Percentiles rank a stretch among this genome's conserved stretches.
Evolutionary conservation across 2,329 filamentous ascomycete genomes (phyloP).

Genomic region (Zasmidium citrigriseum): DNA sequence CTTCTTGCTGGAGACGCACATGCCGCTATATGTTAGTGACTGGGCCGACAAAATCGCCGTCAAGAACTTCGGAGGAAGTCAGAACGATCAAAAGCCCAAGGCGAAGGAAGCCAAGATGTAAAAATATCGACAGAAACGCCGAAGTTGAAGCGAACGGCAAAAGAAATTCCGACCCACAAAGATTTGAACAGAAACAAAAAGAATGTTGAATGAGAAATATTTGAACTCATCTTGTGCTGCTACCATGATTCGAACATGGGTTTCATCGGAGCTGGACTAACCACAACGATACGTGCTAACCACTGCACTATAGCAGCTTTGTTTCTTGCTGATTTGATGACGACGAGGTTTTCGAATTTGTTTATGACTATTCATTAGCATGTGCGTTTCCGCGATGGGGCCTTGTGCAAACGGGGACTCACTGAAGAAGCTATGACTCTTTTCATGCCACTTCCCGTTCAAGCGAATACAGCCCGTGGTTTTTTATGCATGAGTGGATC

Average conservation of each 20-base stretch:
- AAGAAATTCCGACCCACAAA: not conserved
- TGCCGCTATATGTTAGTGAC: constrained; percentile 15
- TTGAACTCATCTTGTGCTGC: not conserved
- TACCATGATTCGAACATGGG: constrained; percentile 11
- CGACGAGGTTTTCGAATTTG: not conserved
- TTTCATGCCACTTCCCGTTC: not conserved
- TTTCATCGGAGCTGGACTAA: not conserved
- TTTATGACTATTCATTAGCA: not conserved
- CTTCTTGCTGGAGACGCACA: constrained; percentile 19
- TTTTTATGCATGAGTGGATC: not conserved
- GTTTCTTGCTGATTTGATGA: no score
- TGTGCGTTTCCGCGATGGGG: not conserved
- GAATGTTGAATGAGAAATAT: not conserved
- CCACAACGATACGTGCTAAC: constrained; percentile 6
- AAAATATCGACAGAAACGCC: not conserved
- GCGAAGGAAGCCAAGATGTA: constrained; percentile 3
- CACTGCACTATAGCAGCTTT: not conserved
- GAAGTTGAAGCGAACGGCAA: not conserved
- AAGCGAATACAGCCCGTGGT: not conserved
- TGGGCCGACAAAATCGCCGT: constrained; percentile 16
- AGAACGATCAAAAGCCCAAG: not conserved
- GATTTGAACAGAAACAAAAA: not conserved
- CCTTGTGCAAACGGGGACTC: not conserved
- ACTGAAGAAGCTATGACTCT: not conserved
- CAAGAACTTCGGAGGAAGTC: constrained; percentile 4